Evolutionary conservation across 2,329 filamentous ascomycete species (phyloP).

Genomic region (Cladosporium sp.): DNA sequence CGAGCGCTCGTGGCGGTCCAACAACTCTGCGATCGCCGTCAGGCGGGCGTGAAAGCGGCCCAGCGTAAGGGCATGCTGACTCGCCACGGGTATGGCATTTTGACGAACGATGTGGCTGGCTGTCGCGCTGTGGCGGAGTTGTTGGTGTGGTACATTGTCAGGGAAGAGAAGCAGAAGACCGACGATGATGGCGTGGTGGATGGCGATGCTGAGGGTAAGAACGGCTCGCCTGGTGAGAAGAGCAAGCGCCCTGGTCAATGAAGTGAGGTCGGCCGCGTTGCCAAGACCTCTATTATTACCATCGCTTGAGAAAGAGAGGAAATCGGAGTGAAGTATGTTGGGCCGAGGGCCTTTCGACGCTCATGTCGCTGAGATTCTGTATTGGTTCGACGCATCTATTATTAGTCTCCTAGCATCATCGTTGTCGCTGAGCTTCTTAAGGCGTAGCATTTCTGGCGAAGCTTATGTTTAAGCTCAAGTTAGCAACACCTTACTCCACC

Average conservation of each 20-base stretch:
- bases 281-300: background rate
- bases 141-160: background rate
- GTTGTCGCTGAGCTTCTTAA: too few species aligned
- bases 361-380: too few species aligned
- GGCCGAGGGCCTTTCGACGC: too few species aligned
- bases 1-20: background rate
- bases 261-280: background rate
- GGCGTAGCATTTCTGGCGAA: too few species aligned
- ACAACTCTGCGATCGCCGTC: background rate
- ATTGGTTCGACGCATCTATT: too few species aligned
- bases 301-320: too few species aligned
- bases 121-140: slow-evolving; percentile 3
- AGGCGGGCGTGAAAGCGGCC: background rate
- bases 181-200: background rate
- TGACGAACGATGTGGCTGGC: background rate
- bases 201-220: background rate
- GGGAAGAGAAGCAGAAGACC: background rate
- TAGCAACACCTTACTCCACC: too few species aligned
- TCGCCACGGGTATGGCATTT: background rate
- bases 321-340: too few species aligned
- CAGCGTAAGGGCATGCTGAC: background rate
- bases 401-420: too few species aligned
- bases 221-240: background rate
- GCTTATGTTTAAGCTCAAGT: too few species aligned
- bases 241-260: background rate